phyloP scores from a whole-genome alignment of 345 rosid genomes.

The Lenwebbia sp. region DNA sequence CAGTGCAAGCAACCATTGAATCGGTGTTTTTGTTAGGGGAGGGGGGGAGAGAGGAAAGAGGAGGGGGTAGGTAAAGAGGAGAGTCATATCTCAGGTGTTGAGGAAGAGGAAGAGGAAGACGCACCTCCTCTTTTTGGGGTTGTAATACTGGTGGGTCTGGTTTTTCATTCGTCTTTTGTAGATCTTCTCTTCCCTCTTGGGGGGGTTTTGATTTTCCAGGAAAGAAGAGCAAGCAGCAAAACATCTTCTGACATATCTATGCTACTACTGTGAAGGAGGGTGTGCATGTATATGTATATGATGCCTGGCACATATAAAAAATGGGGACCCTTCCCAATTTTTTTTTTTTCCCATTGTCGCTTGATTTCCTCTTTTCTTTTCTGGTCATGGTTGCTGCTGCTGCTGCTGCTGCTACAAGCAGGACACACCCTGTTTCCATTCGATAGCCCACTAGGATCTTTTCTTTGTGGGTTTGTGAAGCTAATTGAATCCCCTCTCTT shows the following conservation, averaged over 20 bases:
- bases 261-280: slow-evolving; percentile 12
- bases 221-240: background rate
- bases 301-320: slow-evolving; percentile 13
- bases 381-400: background rate
- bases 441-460: background rate
- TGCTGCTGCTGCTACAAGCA: background rate
- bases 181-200: background rate
- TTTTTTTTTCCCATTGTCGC: background rate
- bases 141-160: background rate
- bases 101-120: background rate
- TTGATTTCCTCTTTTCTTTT: background rate
- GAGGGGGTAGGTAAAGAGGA: background rate
- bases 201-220: background rate
- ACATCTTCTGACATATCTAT: slow-evolving; percentile 4
- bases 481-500: background rate
- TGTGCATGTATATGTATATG: slow-evolving; percentile 4
- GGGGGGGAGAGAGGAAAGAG: background rate
- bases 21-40: background rate
- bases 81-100: too few species aligned
- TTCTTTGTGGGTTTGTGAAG: background rate
- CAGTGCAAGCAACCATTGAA: background rate
- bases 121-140: background rate
- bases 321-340: slow-evolving; percentile 3
- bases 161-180: background rate
- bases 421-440: background rate